These are phyloP conservation scores for Taiozyma sp. DNA, from an alignment of 1,139 yeast species.

Conservation along the genomic window DNA sequence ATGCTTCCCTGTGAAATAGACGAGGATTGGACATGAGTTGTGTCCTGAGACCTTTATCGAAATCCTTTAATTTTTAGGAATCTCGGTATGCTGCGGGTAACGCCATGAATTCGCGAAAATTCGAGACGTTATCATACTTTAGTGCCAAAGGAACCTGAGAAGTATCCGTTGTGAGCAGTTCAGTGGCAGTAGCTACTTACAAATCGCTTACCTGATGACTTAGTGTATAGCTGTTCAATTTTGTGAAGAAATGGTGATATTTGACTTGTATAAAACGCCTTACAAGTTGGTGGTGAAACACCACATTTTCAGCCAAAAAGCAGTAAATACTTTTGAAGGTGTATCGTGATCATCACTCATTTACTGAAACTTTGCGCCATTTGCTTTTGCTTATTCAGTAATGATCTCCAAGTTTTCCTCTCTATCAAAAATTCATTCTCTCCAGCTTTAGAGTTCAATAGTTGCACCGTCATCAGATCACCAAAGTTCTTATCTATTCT, in stretches of 20 bases:
- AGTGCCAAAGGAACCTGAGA: no score
- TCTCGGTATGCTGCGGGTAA: neutral
- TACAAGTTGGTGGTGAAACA: no score
- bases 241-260: no score
- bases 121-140: no score
- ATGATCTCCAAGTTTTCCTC: constrained; percentile 32
- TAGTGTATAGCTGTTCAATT: no score
- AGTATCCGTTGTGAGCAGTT: no score
- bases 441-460: constrained; percentile 12
- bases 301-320: no score
- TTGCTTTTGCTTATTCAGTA: constrained; percentile 34
- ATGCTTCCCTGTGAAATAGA: neutral
- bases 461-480: constrained; percentile 30
- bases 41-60: neutral
- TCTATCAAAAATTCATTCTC: constrained; percentile 20
- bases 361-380: constrained; percentile 24
- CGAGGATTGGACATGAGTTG: neutral
- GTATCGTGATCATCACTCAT: neutral
- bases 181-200: no score
- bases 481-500: constrained; percentile 69
- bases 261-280: no score
- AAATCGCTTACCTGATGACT: no score
- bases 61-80: neutral
- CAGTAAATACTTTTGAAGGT: no score
- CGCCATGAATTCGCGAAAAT: neutral